A percentile compares a stretch with the other conserved stretches of the same genome.
Conservation (phyloP, 345 rosid species). For the Populus deltoides region DNA sequence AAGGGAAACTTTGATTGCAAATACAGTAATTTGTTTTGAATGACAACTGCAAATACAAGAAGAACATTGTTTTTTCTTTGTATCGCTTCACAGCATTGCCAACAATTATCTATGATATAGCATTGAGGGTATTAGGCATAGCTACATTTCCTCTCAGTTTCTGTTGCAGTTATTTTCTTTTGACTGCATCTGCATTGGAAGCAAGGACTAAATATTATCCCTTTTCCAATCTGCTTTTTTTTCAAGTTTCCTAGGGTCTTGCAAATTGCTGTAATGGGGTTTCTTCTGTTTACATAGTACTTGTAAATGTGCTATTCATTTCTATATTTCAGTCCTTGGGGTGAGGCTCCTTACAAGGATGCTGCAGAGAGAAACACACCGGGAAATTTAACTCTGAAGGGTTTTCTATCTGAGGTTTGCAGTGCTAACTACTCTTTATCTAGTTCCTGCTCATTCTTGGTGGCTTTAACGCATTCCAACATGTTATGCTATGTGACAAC, state of each 20-base stretch:
- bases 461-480: not conserved
- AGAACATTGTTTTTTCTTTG: no score
- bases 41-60: no score
- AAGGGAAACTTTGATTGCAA: no score
- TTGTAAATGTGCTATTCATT: conserved; percentile 13
- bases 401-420: conserved; percentile 69
- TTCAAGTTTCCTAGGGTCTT: not conserved
- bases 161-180: not conserved
- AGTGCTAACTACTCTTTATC: conserved; percentile 6
- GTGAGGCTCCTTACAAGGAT: conserved; percentile 54
- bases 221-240: not conserved
- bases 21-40: no score
- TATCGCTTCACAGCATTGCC: no score
- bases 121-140: not conserved
- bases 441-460: not conserved
- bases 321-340: conserved; percentile 68
- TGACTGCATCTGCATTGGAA: conserved; percentile 7
- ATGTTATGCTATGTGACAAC: not conserved
- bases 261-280: conserved; percentile 1
- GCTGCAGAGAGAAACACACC: conserved; percentile 62
- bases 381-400: conserved; percentile 60
- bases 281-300: not conserved
- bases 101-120: not conserved
- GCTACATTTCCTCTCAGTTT: not conserved
- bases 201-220: not conserved